These are phyloP conservation scores for Paxillus ammoniavirescens DNA, from an alignment of 768 basidiomycete species.

Conservation along the genomic window DNA sequence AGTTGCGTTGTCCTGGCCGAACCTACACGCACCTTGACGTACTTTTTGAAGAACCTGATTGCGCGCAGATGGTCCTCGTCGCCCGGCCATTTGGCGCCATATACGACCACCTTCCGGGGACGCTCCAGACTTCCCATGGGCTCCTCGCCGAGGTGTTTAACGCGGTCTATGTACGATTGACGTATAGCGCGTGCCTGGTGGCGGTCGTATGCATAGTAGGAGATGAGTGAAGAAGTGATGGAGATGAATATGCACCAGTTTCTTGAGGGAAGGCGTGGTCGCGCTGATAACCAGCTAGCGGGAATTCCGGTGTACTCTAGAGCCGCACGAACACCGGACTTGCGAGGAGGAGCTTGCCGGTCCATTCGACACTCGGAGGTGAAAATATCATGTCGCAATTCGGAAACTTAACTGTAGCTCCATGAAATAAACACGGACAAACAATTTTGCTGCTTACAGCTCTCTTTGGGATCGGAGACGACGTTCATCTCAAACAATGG, in stretches of 20 bases:
- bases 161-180: constrained; percentile 74
- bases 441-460: constrained; percentile 21
- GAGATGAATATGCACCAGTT: constrained; percentile 94
- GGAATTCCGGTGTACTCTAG: constrained; percentile 69
- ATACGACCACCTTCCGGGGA: constrained; percentile 81
- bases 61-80: constrained; percentile 89
- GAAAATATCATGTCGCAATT: constrained; percentile 12
- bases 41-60: constrained; percentile 90
- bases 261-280: constrained; percentile 83
- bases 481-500: constrained; percentile 39
- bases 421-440: constrained; percentile 22
- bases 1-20: constrained; percentile 1
- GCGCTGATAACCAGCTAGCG: constrained; percentile 77
- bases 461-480: not conserved
- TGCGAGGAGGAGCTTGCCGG: constrained; percentile 8
- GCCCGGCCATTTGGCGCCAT: constrained; percentile 89
- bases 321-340: constrained; percentile 60
- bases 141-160: constrained; percentile 73
- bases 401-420: constrained; percentile 22
- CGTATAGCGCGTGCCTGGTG: constrained; percentile 75
- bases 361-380: not conserved
- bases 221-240: constrained; percentile 65
- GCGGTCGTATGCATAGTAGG: constrained; percentile 85
- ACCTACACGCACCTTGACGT: constrained; percentile 78
- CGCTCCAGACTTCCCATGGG: constrained; percentile 61